Base-by-base conservation (phyloP, 352 stramenopile species). In the Globisporangium alternatum region DNA sequence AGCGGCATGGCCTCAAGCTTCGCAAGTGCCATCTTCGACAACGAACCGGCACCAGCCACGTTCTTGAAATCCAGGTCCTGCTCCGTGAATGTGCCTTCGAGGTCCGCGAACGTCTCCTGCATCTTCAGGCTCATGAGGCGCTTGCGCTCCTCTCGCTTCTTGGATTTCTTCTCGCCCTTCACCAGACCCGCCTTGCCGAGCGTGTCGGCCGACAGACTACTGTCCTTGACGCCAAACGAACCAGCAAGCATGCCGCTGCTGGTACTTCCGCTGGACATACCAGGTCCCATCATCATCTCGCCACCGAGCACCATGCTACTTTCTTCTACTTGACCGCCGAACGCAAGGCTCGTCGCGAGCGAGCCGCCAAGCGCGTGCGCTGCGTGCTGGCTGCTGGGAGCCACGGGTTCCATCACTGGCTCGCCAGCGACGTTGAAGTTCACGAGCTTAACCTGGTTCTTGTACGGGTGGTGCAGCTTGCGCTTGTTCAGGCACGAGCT, bases 391-490 rank as follows among this genome's bases (percentile, higher is more conserved):
- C 61, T 56, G 41, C 61, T 56, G 5, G 62, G 62, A 15, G 52
- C 31, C 41, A 66, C 49, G 9, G 59, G 58, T 8, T 65, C 65
- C 6, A 48, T 44, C 47, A 68, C 43, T 44, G 58, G 41, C 2
- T 61, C 71, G 19, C 77, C 67, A 5, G 83, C 72, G 4, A 92
- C 74, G n/a, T 80, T 89, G 60, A 93, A 92, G 63, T 93, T 93
- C 60, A 93, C 79, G 2, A 93, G 71, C 58, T 90, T 88, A 33
- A 93, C 80, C 44, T 89, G 83, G 55, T 93, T 86, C 73, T 93
- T 93, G 78, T 93, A 93, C 12, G 85, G 85, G 61, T 91, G 80
- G 51, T 91, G 78, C 17, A 93, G 62, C 67, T 93, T 93, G 53
- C 85, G 75, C 72, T 91, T 91, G 73, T 93, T 81, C 61, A 91